Base-by-base conservation (phyloP, 2,329 filamentous ascomycete species). In the Teratosphaeria pseudoeucalypti region DNA sequence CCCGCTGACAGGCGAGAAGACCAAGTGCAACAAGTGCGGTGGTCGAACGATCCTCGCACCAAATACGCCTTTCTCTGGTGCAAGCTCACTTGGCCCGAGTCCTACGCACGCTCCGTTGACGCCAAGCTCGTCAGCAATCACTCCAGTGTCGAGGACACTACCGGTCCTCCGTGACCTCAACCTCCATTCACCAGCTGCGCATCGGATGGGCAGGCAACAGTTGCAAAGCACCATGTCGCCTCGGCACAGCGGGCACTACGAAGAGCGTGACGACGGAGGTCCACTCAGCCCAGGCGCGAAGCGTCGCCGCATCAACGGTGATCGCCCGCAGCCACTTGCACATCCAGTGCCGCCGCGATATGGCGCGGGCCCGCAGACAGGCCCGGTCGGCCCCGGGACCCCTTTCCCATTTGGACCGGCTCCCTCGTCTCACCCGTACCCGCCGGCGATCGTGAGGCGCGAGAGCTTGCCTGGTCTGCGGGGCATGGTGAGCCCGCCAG, bases 1-100 rank as follows among this genome's bases (percentile, higher is more conserved):
- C 69, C 55, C 62, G 37, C 60, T 61, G 43, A 63, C 66, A 39
- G 62, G 63, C 34, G 77, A 79, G 58, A 77, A 76, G 60, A 73
- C 75, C 57, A 75, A 82, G 64, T 92, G 89, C 70, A 77, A 80
- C 37, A 89, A 85, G 77, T 92, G 89, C 66, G 85, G 86, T 61
- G 88, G 88, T 12, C 79, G 84, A 11, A 85, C 81, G 68, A 84
- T 86, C 67, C 80, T 81, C 57, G 83, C 84, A 6, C 83, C 85
- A 0, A 78, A 79, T 47, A 85, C 84, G 9, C 83, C 85, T 0
- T 80, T 73, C 60, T 57, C 68, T 6, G 55, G 53, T 56, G 57
- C 58, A n/a, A 54, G 61, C n/a, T 66, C 66, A 3, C 64, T 61
- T 52, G 58, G 60, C 34, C 62, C 62, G 57, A 70, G 65, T 56